phyloP scores from a whole-genome alignment of 2,329 filamentous ascomycete genomes.

The Trichoderma arundinaceum region DNA sequence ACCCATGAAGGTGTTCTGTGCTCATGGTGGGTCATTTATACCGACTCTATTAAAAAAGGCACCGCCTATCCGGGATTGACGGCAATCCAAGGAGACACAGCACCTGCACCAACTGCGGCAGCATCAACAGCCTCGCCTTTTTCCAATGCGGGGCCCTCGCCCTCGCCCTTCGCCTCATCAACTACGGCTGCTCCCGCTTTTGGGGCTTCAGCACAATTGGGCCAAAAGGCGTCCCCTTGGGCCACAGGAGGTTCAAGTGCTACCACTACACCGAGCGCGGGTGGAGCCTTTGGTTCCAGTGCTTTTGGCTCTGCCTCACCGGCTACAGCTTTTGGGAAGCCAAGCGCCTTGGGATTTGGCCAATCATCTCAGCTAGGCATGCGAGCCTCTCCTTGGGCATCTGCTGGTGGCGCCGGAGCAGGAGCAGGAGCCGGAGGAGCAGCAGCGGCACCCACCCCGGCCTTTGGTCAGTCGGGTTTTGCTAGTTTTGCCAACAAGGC shows the following conservation, averaged over 20 bases:
- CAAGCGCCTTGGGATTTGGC: slow-evolving; percentile 58
- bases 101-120: slow-evolving; percentile 41
- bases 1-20: slow-evolving; percentile 87
- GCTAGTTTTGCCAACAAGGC: slow-evolving; percentile 48
- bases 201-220: slow-evolving; percentile 55
- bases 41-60: slow-evolving; percentile 78
- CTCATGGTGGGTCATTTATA: slow-evolving; percentile 91
- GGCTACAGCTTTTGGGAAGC: slow-evolving; percentile 56
- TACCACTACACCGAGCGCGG: slow-evolving; percentile 41
- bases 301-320: slow-evolving; percentile 50
- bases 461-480: slow-evolving; percentile 63
- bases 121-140: slow-evolving; percentile 44
- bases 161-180: slow-evolving; percentile 53
- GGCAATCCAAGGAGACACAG: slow-evolving; percentile 48
- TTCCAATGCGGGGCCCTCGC: slow-evolving; percentile 40
- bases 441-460: slow-evolving; percentile 39
- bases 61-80: slow-evolving; percentile 75
- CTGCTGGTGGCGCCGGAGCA: slow-evolving; percentile 33
- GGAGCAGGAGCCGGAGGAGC: slow-evolving; percentile 25
- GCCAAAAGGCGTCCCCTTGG: slow-evolving; percentile 60
- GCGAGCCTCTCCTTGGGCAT: slow-evolving; percentile 61
- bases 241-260: slow-evolving; percentile 43
- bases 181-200: slow-evolving; percentile 51
- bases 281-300: slow-evolving; percentile 53
- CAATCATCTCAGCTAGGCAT: slow-evolving; percentile 55